Evolutionary conservation across 2,329 filamentous ascomycete genomes (phyloP), one percentile per base, ranked within the genome.

Genomic region (Sclerotinia sclerotiorum): DNA sequence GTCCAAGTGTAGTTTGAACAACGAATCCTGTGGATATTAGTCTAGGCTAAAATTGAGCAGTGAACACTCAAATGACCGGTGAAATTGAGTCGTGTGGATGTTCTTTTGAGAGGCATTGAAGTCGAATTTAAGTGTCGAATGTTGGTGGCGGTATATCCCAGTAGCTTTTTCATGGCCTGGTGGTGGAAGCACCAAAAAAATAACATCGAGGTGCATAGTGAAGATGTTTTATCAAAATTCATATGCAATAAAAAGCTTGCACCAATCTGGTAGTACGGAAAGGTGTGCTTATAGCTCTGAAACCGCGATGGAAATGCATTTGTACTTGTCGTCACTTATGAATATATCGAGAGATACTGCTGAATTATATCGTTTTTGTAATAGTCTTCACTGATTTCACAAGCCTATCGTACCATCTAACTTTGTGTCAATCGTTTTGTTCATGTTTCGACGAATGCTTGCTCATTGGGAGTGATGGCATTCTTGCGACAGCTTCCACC

Each of bases 321-420:
- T 15, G 27, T 35, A 17, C 11, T 48, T 61, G 57, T 19, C 27
- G 21, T 3, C 15, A 19, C 27, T 32, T 46, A 6, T 19, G 21
- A 15, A 49, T 32, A 27, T 24, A 5, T 13, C 27, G 42, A 46
- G 17, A 11, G 1, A 61, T 10, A 5, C 32, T 10, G 11, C 17
- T 29, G 19, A 5, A 15, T 32, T 2, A n/a, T 15, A 35, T 35
- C 15, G 21, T 24, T 61, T 15, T 32, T 10, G 11, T 11, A n/a
- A 11, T 32, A 8, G 5, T 6, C 5, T 35, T n/a, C 13, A 17
- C 17, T 11, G 35, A 49, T n/a, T 32, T 21, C 2, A 17, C 21
- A 10, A 13, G 21, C 19, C 19, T 5, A 6, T 24, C 1, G 0
- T 1, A 2, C 7, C 21, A 5, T 19, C 13, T 5, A 5, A 2